These are phyloP conservation scores for Sporothrix sp. DNA, from an alignment of 2,329 filamentous ascomycete species.

Conservation along the genomic window DNA sequence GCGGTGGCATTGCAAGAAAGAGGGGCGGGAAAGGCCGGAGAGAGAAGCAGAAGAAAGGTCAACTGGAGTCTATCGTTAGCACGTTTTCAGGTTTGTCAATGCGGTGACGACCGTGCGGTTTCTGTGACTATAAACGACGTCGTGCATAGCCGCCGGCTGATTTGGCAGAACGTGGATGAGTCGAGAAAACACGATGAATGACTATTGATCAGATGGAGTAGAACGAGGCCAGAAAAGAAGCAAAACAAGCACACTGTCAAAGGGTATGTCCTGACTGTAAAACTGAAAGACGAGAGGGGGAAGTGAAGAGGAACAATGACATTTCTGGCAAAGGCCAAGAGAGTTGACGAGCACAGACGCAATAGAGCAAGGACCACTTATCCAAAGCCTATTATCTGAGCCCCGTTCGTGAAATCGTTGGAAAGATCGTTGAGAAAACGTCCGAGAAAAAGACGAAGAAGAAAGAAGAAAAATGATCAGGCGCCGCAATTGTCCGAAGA, in stretches of 20 bases:
- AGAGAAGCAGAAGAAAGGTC: neutral
- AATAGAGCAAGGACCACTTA: neutral
- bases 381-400: neutral
- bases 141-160: no score
- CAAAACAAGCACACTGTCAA: neutral
- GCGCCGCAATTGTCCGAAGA: neutral
- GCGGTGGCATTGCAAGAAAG: slow-evolving; percentile 1
- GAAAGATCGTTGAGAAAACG: neutral
- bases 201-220: no score
- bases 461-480: no score
- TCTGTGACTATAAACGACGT: no score
- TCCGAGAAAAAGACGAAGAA: no score
- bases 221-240: neutral
- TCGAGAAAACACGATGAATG: no score
- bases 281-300: neutral
- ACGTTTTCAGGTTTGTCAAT: no score
- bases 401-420: neutral
- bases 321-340: neutral
- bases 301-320: neutral
- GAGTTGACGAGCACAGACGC: neutral
- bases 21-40: neutral
- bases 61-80: no score
- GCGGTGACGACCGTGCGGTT: no score
- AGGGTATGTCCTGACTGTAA: slow-evolving; percentile 1
- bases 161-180: no score